Base-by-base conservation (phyloP, 768 basidiomycete species). In the Lactarius quietus region DNA sequence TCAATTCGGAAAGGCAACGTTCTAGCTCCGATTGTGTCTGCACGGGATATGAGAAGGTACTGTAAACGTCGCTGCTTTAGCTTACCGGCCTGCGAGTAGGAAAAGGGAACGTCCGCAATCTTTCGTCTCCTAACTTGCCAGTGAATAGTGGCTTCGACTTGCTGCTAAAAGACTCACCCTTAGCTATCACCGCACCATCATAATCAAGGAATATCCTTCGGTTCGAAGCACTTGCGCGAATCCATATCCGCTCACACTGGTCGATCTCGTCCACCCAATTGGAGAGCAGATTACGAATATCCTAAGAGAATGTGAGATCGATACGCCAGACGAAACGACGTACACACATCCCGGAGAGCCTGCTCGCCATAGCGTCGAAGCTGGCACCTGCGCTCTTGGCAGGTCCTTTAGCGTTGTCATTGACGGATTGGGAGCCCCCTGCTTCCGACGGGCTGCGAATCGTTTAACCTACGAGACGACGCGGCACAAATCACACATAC, bases 311-410 rank as follows among this genome's bases (percentile, higher is more conserved):
- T 41, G 35, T 29, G 26, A 62, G 61, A 61, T 53, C n/a, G 17
- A 29, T n/a, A 52, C 48, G 28, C 52, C 29, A 54, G 35, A 35
- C 38, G 43, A 41, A 35, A 36, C 35, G 33, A 59, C 35, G n/a
- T 31, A 73, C 86, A 69, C 70, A 94, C 92, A 65, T 98, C 95
- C 71, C 88, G 86, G 43, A 99, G 78, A 20, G 93, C 91, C 73
- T 92, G 89, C 74, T 99, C 97, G 51, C 97, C 97, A 72, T 98
- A 97, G 63, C 97, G 86, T 71, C 97, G 89, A 7, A 99, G 82
- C 76, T 84, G 84, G 97, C 97, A 73, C 97, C 97, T 29, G 94
- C 94, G 76, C 94, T 96, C 71, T 93, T 90, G 0, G 97, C 97
- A 63, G 86, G 85, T 1, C 92, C 93, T 77, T 97, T 98, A 6